Base-by-base conservation (phyloP, 1,284 basidiomycete genomes). In the Ganoderma lucidum region DNA sequence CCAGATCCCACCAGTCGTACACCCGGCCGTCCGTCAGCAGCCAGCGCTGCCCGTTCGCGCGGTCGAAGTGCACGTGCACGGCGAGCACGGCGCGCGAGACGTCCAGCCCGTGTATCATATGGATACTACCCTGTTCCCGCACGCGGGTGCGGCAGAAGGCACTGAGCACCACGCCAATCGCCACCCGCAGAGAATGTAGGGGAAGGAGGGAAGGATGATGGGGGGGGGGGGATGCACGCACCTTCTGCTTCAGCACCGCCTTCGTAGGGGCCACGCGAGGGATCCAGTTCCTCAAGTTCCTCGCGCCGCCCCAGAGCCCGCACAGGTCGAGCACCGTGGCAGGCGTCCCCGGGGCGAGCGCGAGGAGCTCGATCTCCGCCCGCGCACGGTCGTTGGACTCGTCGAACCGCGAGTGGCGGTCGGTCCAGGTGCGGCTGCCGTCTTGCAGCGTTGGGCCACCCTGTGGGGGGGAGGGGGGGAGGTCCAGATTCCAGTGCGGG, bases 1-100 rank as follows among this genome's bases (percentile, higher is more conserved):
- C 87, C 9, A 91, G 80, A 72, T 90, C 89, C 88, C 89, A 91
- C 89, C 88, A 90, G 75, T 91, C 87, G 74, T 90, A 89, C 41
- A 90, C 84, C 9, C 88, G 83, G 19, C 82, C 80, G 73, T 92
- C 89, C 9, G 85, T 87, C 32, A 90, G 76, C 12, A 90, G 73
- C 88, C 88, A 89, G 9, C 87, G 83, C 73, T 88, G 81, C 3
- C 87, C 87, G 12, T 74, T 71, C 1, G 86, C 83, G 62, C 80
- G 81, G 15, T 74, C 73, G 69, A 85, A 86, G 56, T 84, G 71
- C 0, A 65, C 70, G 71, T 87, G 86, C 12, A 89, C 81, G 23
- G 87, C 86, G 32, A 91, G 77, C 68, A 91, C 85, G 19, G 86
- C 87, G 17, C 87, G 83, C 14, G 90, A 83, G 64, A 91, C 82